phyloP scores from a whole-genome alignment of 2,329 filamentous ascomycete genomes.

The Rutstroemia sp. region DNA sequence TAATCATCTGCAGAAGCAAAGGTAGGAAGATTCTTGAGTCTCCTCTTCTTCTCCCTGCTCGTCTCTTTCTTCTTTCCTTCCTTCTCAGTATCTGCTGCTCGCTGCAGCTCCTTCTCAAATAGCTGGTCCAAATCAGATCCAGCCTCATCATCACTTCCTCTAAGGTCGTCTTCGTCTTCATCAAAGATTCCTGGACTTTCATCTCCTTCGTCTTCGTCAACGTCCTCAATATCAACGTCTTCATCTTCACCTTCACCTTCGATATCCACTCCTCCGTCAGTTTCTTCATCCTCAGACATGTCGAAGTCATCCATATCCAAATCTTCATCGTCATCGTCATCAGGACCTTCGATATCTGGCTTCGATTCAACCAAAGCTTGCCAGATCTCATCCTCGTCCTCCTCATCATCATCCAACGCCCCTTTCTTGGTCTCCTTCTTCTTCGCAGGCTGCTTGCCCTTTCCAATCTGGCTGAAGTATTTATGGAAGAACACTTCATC shows the following conservation, averaged over 20 bases:
- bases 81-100: slow-evolving; percentile 33
- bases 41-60: slow-evolving; percentile 62
- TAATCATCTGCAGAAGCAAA: slow-evolving; percentile 96
- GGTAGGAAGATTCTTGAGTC: slow-evolving; percentile 80
- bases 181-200: slow-evolving; percentile 22
- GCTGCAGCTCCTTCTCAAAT: slow-evolving; percentile 30
- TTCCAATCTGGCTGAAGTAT: slow-evolving; percentile 77
- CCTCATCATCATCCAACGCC: slow-evolving; percentile 39
- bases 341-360: slow-evolving; percentile 61
- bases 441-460: slow-evolving; percentile 46
- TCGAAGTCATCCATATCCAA: slow-evolving; percentile 39
- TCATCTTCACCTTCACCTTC: slow-evolving; percentile 23
- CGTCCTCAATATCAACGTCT: slow-evolving; percentile 29
- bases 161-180: slow-evolving; percentile 11
- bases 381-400: slow-evolving; percentile 77
- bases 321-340: slow-evolving; percentile 42
- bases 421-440: slow-evolving; percentile 47
- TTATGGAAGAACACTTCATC: slow-evolving; percentile 98
- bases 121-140: slow-evolving; percentile 41
- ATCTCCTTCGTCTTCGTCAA: slow-evolving; percentile 47
- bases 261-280: slow-evolving; percentile 30
- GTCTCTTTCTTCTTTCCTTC: slow-evolving; percentile 24
- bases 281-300: slow-evolving; percentile 37
- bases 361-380: slow-evolving; percentile 76
- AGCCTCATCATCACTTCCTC: slow-evolving; percentile 45